Percentiles rank a stretch among this genome's conserved stretches.
Evolutionary conservation across 1,284 basidiomycete species (phyloP).

Genomic region (Xerocomus minutiporus): DNA sequence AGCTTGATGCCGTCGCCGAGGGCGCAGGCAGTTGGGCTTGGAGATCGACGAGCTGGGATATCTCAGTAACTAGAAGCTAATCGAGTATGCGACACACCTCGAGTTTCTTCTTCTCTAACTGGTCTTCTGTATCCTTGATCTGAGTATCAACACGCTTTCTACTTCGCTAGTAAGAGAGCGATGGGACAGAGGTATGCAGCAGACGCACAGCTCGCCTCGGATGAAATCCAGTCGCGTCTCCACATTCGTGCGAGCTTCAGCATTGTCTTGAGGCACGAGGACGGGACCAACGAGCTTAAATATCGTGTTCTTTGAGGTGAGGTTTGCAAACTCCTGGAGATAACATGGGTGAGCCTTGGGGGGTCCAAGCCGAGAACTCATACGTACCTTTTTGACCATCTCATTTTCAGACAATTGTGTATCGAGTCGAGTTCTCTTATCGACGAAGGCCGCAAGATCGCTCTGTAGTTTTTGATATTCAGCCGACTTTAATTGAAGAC

Average conservation of each 20-base stretch:
- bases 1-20: conserved; percentile 9
- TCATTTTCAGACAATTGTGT: conserved; percentile 92
- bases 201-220: conserved; percentile 77
- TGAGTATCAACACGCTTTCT: conserved; percentile 81
- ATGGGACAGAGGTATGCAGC: not conserved
- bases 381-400: conserved; percentile 78
- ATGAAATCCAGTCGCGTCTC: conserved; percentile 93
- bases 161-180: conserved; percentile 8
- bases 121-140: conserved; percentile 70
- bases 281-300: conserved; percentile 94
- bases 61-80: conserved; percentile 12
- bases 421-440: conserved; percentile 78
- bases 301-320: conserved; percentile 76
- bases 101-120: conserved; percentile 72
- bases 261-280: conserved; percentile 85
- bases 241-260: conserved; percentile 86
- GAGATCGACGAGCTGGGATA: conserved; percentile 57
- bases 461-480: conserved; percentile 80
- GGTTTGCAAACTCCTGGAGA: conserved; percentile 73
- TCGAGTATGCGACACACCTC: conserved; percentile 49
- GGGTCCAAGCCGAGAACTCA: not conserved
- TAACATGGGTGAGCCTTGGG: not conserved
- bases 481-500: conserved; percentile 59
- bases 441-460: conserved; percentile 69
- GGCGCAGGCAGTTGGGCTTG: conserved; percentile 49